Conservation (phyloP, 2,329 filamentous ascomycete species). For the Trichophyton benhamiae region DNA sequence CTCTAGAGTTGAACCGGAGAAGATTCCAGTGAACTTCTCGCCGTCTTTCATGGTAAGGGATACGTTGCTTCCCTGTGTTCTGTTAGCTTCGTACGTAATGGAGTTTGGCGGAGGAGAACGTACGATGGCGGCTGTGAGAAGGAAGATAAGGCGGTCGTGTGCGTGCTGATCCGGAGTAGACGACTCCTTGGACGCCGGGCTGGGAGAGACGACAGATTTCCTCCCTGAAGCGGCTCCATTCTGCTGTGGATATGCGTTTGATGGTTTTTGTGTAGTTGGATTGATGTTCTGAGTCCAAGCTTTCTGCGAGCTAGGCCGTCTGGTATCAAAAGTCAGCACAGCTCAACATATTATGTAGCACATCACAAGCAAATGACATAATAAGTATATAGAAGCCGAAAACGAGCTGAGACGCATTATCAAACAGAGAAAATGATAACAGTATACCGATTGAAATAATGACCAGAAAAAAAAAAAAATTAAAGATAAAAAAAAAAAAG, state of each 20-base stretch:
- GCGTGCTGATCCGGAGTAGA: conserved; percentile 45
- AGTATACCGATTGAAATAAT: too few relatives aligned
- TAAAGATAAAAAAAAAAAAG: neutral
- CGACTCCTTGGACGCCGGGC: conserved; percentile 36
- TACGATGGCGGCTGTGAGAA: conserved; percentile 49
- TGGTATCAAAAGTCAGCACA: conserved; percentile 17
- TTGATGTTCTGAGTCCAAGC: conserved; percentile 51
- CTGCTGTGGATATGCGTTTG: conserved; percentile 33
- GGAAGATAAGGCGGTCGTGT: conserved; percentile 47
- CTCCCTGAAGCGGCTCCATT: conserved; percentile 42
- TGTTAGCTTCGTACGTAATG: conserved; percentile 1
- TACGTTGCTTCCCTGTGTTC: conserved; percentile 41
- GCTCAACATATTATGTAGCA: neutral
- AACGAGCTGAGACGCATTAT: too few relatives aligned
- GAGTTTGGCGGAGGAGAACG: conserved; percentile 18
- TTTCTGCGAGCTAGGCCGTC: conserved; percentile 45
- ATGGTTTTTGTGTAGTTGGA: conserved; percentile 46
- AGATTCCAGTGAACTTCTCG: conserved; percentile 49
- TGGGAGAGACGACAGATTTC: conserved; percentile 30
- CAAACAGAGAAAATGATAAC: too few relatives aligned
- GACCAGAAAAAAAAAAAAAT: neutral
- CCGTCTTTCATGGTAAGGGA: conserved; percentile 48
- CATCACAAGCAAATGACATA: neutral
- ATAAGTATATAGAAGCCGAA: neutral
- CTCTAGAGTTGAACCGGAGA: conserved; percentile 45